A percentile compares a stretch with the other conserved stretches of the same genome.
Evolutionary conservation across 176 grass and related monocot species (phyloP).

Genomic region (Ensete ventricosum): DNA sequence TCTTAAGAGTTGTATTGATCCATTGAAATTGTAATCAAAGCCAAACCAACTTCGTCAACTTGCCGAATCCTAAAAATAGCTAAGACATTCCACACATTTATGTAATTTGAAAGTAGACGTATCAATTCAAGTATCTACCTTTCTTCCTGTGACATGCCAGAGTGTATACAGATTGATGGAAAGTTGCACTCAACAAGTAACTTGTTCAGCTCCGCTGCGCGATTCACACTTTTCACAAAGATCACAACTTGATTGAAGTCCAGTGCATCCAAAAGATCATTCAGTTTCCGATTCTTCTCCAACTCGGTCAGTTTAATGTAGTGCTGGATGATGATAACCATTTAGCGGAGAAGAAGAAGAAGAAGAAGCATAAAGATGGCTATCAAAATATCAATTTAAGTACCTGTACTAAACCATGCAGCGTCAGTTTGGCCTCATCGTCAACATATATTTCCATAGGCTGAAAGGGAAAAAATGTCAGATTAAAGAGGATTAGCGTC

Average conservation of each 20-base stretch:
- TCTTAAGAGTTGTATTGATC: too few species aligned
- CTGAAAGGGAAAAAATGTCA: constrained; percentile 81
- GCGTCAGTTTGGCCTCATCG: constrained; percentile 96
- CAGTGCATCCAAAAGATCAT: constrained; percentile 93
- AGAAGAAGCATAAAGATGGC: background rate
- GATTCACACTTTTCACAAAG: constrained; percentile 87
- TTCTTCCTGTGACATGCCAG: constrained; percentile 95
- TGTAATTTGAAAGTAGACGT: too few species aligned
- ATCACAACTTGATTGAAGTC: constrained; percentile 99
- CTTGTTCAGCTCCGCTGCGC: constrained; percentile 92
- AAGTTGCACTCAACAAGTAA: constrained; percentile 94
- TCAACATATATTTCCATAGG: constrained; percentile 99
- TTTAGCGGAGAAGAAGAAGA: background rate
- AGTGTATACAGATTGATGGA: constrained; percentile 91
- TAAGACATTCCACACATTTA: too few species aligned
- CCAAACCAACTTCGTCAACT: too few species aligned
- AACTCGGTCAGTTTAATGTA: constrained; percentile 85
- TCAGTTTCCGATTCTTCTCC: constrained; percentile 94
- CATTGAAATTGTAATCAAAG: too few species aligned
- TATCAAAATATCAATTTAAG: background rate
- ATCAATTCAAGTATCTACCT: constrained; percentile 21
- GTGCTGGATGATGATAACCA: constrained; percentile 36
- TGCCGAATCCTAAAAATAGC: too few species aligned
- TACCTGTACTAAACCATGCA: constrained; percentile 98
- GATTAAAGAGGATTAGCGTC: constrained; percentile 66